Conservation (phyloP, 2,329 filamentous ascomycete genomes). For the Hypoxylon sp. region DNA sequence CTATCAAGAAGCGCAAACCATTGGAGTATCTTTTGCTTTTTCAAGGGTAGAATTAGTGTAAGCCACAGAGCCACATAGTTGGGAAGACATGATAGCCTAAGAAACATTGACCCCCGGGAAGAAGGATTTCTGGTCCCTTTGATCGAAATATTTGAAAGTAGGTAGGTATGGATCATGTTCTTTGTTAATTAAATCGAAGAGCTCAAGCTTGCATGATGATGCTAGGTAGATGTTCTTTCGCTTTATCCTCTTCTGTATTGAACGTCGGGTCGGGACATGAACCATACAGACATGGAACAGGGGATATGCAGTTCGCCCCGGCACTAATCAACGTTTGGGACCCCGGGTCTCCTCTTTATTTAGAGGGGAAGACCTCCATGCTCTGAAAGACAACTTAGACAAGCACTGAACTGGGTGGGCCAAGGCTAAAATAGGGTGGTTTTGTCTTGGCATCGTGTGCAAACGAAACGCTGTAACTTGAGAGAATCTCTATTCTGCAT, state of each 20-base stretch:
- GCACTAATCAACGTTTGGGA: slow-evolving; percentile 29
- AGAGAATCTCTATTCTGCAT: not conserved
- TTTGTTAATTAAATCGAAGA: slow-evolving; percentile 7
- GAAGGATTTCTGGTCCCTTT: not conserved
- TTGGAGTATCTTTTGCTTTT: not conserved
- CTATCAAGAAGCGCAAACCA: slow-evolving; percentile 19
- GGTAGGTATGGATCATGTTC: too few species aligned
- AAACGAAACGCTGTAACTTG: slow-evolving; percentile 32
- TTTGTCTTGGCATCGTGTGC: slow-evolving; percentile 22
- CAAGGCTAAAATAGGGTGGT: slow-evolving; percentile 21
- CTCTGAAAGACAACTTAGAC: too few species aligned
- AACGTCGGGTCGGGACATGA: slow-evolving; percentile 10
- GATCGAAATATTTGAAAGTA: too few species aligned
- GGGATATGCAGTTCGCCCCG: slow-evolving; percentile 30
- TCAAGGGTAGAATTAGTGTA: slow-evolving; percentile 11
- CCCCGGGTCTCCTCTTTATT: slow-evolving; percentile 14
- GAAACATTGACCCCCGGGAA: slow-evolving; percentile 1
- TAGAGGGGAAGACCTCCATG: slow-evolving; percentile 24
- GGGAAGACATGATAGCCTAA: too few species aligned
- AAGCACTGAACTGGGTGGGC: slow-evolving; percentile 15
- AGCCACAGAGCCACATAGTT: too few species aligned
- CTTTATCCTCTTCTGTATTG: slow-evolving; percentile 5
- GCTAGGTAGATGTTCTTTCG: slow-evolving; percentile 19
- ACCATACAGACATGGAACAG: slow-evolving; percentile 15
- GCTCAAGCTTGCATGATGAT: slow-evolving; percentile 9